Base-by-base conservation (phyloP, 2,329 filamentous ascomycete species). In the Sporothrix inflata region DNA sequence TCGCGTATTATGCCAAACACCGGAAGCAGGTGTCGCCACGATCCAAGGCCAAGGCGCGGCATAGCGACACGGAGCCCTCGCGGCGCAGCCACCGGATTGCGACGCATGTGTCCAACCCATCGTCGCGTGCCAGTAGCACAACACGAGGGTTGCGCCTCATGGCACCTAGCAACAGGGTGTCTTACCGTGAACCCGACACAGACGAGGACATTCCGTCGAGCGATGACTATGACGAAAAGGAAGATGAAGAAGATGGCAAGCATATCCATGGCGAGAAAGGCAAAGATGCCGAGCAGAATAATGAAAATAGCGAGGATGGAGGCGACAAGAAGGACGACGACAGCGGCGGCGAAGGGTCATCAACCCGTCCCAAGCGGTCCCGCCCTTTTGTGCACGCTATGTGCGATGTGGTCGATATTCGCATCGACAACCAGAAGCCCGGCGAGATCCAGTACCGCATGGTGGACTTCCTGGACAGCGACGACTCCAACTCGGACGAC, bases 371-470 rank as follows among this genome's bases (percentile, higher is more conserved):
- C 19, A 55, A 68, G 70, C 0, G 72, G 74, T 1, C 60, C 71
- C n/a, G 73, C 16, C 70, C 49, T 0, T 85, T 85, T 72, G 81
- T 91, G 34, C 92, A 94, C 74, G 91, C 91, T 1, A 84, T 91
- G 75, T 95, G 92, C 77, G 85, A 90, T 53, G 84, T 89, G 6
- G 91, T 94, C 21, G 87, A 92, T 73, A 86, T 94, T 57, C 83
- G 88, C 60, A 90, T 94, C 75, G 92, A 94, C 80, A 94, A 94
- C 78, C 87, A 92, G 78, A 90, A 93, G 73, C 89, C 90, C 5
- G 85, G 85, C 2, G 92, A 94, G 81, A 82, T 86, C 30, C 89
- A 91, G 74, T 92, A 86, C 75, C 86, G 86, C 27, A 92, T 94
- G 84, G 88, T 86, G 1, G 92, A 95, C 78, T 94, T 95, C 76